Evolutionary conservation across 768 basidiomycete genomes (phyloP).

Genomic region (Suillus alpinus): DNA sequence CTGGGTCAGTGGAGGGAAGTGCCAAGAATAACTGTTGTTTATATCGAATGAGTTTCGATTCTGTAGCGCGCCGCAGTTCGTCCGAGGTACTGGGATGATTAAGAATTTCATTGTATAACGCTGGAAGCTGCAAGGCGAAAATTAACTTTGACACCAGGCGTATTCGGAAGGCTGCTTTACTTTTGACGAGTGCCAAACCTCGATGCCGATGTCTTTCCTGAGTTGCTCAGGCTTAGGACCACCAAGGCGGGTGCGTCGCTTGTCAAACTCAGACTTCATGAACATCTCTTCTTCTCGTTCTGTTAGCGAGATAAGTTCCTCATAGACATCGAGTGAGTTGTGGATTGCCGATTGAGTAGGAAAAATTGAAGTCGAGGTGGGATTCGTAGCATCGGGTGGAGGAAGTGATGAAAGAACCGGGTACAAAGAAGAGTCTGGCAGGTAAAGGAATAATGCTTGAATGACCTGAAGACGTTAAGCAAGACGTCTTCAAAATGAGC

Average conservation of each 20-base stretch:
- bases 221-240: slow-evolving; percentile 58
- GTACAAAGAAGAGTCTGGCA: slow-evolving; percentile 72
- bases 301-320: slow-evolving; percentile 64
- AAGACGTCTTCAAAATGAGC: background rate
- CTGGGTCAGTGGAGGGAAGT: slow-evolving; percentile 42
- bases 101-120: slow-evolving; percentile 73
- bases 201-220: slow-evolving; percentile 61
- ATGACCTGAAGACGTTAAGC: slow-evolving; percentile 49
- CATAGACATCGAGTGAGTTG: slow-evolving; percentile 65
- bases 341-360: slow-evolving; percentile 61
- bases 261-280: slow-evolving; percentile 69
- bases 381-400: slow-evolving; percentile 72
- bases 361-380: slow-evolving; percentile 57
- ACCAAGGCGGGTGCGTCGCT: slow-evolving; percentile 73
- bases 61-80: slow-evolving; percentile 71
- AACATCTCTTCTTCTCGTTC: slow-evolving; percentile 61
- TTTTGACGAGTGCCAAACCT: slow-evolving; percentile 60
- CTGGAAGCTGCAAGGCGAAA: slow-evolving; percentile 52
- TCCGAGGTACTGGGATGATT: slow-evolving; percentile 80
- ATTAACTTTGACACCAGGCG: slow-evolving; percentile 3
- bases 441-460: slow-evolving; percentile 61
- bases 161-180: slow-evolving; percentile 33
- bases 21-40: slow-evolving; percentile 61
- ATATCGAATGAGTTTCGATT: slow-evolving; percentile 69
- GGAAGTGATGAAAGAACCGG: slow-evolving; percentile 64